Conservation (phyloP, 306 rosid genomes). For the Dryas octopetala region DNA sequence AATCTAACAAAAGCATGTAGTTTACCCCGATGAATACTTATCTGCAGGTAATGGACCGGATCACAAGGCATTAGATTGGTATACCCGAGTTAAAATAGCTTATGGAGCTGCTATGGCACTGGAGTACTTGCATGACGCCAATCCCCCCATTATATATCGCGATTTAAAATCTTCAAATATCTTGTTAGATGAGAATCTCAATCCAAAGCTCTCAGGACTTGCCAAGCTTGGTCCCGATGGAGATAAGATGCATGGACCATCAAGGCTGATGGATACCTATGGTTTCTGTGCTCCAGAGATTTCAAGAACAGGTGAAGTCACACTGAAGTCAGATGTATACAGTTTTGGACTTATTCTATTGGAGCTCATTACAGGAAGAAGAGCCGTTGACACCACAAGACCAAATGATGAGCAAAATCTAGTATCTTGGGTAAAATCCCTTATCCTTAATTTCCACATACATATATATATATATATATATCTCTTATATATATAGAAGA, state of each 20-base stretch:
- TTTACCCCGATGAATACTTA: not conserved
- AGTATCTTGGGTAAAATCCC: slow-evolving; percentile 69
- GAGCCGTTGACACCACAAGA: slow-evolving; percentile 70
- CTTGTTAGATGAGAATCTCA: slow-evolving; percentile 55
- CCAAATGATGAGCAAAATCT: slow-evolving; percentile 75
- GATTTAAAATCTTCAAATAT: slow-evolving; percentile 75
- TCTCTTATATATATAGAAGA: no score
- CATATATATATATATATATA: not conserved
- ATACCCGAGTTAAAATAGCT: slow-evolving; percentile 67
- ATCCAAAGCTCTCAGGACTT: slow-evolving; percentile 75
- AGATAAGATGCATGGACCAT: slow-evolving; percentile 51
- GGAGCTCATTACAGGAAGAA: slow-evolving; percentile 84
- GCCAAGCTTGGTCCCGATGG: slow-evolving; percentile 56
- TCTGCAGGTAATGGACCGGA: slow-evolving; percentile 42
- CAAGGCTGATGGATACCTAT: slow-evolving; percentile 78
- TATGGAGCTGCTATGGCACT: slow-evolving; percentile 61
- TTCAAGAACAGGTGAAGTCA: slow-evolving; percentile 60
- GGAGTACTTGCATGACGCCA: slow-evolving; percentile 87
- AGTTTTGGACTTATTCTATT: slow-evolving; percentile 83
- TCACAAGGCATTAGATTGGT: slow-evolving; percentile 65
- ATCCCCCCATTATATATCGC: slow-evolving; percentile 69
- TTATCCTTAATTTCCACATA: not conserved
- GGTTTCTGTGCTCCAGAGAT: slow-evolving; percentile 92
- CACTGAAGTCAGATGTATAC: slow-evolving; percentile 77
- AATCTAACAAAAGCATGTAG: not conserved